Conservation (phyloP, 495 filamentous ascomycete species). For the Umbilicaria muhlenbergii region DNA sequence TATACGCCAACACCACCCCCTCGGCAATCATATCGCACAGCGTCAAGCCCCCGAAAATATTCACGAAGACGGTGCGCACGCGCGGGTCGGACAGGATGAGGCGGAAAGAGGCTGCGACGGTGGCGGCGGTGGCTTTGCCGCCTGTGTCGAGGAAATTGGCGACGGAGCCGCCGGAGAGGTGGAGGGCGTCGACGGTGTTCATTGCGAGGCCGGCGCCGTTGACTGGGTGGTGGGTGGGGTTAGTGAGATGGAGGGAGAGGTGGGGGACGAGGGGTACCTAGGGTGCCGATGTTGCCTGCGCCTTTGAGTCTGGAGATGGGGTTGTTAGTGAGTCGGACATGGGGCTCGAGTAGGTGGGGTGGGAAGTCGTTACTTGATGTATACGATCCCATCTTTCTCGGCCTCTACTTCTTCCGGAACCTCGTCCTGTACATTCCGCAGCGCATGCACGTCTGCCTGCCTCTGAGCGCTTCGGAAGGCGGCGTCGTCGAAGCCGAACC, state of each 20-base stretch:
- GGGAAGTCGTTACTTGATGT: constrained; percentile 34
- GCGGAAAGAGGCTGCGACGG: constrained; percentile 61
- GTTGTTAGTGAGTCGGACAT: constrained; percentile 1
- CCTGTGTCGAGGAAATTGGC: constrained; percentile 85
- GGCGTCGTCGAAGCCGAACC: constrained; percentile 66
- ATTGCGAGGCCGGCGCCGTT: constrained; percentile 87
- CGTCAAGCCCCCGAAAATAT: constrained; percentile 82
- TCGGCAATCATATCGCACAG: constrained; percentile 79
- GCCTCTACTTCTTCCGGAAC: constrained; percentile 46
- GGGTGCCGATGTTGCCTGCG: constrained; percentile 47
- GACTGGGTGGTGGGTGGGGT: constrained; percentile 25
- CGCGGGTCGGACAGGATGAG: constrained; percentile 54
- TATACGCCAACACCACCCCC: constrained; percentile 64
- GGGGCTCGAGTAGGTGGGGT: too few relatives aligned
- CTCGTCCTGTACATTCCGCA: constrained; percentile 35
- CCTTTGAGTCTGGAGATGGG: constrained; percentile 24
- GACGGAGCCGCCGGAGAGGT: constrained; percentile 43
- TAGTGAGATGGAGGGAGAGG: background rate
- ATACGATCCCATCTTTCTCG: constrained; percentile 59
- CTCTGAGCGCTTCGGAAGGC: constrained; percentile 50
- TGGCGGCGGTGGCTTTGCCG: constrained; percentile 77
- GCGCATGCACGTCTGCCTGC: constrained; percentile 45
- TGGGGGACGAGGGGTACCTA: constrained; percentile 23
- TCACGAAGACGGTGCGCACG: constrained; percentile 67
- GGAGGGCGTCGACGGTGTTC: constrained; percentile 76